Evolutionary conservation across 164 flowering plant species (phyloP).

Genomic region (Sextonia rubra): DNA sequence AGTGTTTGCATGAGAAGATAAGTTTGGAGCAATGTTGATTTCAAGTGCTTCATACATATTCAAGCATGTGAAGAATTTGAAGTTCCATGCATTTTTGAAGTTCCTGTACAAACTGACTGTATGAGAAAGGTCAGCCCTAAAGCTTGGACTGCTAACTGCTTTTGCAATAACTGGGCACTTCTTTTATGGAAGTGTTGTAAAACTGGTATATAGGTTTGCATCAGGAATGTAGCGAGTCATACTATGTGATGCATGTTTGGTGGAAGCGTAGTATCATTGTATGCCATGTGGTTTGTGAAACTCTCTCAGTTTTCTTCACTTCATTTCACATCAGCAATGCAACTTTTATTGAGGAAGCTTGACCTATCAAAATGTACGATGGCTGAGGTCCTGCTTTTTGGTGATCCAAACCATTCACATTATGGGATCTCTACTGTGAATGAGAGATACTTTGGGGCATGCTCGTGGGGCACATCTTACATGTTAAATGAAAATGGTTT

Average conservation of each 20-base stretch:
- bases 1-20: conserved; percentile 44
- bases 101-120: conserved; percentile 55
- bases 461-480: no score
- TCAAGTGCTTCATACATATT: conserved; percentile 52
- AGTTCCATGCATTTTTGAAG: conserved; percentile 68
- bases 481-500: no score
- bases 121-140: conserved; percentile 67
- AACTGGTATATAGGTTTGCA: conserved; percentile 15
- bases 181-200: conserved; percentile 20
- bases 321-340: background rate
- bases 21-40: conserved; percentile 44
- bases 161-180: conserved; percentile 29
- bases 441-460: no score
- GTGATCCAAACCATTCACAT: no score
- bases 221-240: conserved; percentile 19
- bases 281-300: conserved; percentile 11
- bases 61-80: conserved; percentile 75
- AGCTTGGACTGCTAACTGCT: conserved; percentile 46
- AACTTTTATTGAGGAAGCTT: background rate
- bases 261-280: conserved; percentile 13
- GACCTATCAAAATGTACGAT: no score
- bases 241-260: conserved; percentile 10
- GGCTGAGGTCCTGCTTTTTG: background rate
- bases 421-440: no score
- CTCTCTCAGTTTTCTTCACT: background rate